Conservation (phyloP, 768 basidiomycete species). For the Serendipita sp. region DNA sequence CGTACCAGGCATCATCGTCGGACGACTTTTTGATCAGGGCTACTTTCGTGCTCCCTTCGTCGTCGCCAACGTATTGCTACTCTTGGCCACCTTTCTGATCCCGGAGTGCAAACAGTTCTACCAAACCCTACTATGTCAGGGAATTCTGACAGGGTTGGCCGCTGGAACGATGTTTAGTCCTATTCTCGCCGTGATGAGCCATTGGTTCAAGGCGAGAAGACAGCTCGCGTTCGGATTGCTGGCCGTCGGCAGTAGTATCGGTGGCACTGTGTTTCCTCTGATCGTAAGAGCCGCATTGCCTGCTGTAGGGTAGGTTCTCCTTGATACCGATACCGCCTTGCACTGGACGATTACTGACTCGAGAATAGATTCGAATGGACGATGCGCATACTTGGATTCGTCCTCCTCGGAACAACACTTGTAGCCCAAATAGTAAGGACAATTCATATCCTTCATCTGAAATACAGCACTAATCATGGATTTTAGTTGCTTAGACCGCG, state of each 20-base stretch:
- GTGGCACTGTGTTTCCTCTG: slow-evolving; percentile 20
- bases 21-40: slow-evolving; percentile 61
- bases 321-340: neutral
- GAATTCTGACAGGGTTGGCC: slow-evolving; percentile 43
- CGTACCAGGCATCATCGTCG: slow-evolving; percentile 36
- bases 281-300: slow-evolving; percentile 14
- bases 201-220: slow-evolving; percentile 14
- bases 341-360: neutral
- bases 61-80: neutral
- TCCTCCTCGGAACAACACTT: slow-evolving; percentile 14
- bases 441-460: neutral
- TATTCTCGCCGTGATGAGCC: slow-evolving; percentile 14
- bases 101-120: slow-evolving; percentile 60
- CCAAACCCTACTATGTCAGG: slow-evolving; percentile 67
- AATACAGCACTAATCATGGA: too few relatives aligned
- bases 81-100: slow-evolving; percentile 38
- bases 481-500: slow-evolving; percentile 13
- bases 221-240: slow-evolving; percentile 10
- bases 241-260: slow-evolving; percentile 15
- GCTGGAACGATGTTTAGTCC: slow-evolving; percentile 17
- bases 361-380: slow-evolving; percentile 13
- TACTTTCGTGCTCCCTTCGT: slow-evolving; percentile 31
- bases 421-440: slow-evolving; percentile 17
- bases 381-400: slow-evolving; percentile 14
- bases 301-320: slow-evolving; percentile 10